Evolutionary conservation across 495 filamentous ascomycete genomes (phyloP), one percentile per base, ranked within the genome.

Genomic region (Podospora comata): DNA sequence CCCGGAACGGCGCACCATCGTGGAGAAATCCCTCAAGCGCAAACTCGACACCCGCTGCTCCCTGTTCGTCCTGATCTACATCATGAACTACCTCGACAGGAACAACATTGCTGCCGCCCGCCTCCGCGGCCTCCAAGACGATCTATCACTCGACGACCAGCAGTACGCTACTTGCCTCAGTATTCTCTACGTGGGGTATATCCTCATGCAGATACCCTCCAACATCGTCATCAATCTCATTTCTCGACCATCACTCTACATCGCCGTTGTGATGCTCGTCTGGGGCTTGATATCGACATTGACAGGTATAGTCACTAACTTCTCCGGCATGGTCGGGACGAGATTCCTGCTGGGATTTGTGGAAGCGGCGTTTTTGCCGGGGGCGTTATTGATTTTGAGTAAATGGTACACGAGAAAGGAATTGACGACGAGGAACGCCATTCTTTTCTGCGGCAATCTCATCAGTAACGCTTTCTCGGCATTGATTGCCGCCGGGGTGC

Each of bases 21-120:
- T 81, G 55, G 79, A 81, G 68, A 80, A 78, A 72, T 74, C 73
- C 4, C 64, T 81, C 63, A 76, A 76, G 70, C 77, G 78, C 67
- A 81, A 81, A 65, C 78, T 81, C n/a, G 79, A 81, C 65, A 64
- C 71, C 59, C 78, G 79, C 54, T 81, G 79, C 70, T 72, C 72
- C 53, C 66, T 79, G 20, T 81, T 85, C 64, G 76, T 84, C 39
- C 65, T 84, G 60, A 82, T 84, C 65, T 93, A 92, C 74, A 90
- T 93, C 73, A 82, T 93, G 75, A 93, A 92, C 73, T 94, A 93
- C 75, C 79, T 94, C 59, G 91, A 93, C 76, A 82, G 91, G 23
- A 83, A 84, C 70, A 84, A 83, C 72, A 83, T 85, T 58, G 81
- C 79, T 15, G 76, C 78, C 0, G 83, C 83, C 6, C 80, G 83